Conservation (phyloP, 176 grass and related monocot species). For the Panicum miliaceum region DNA sequence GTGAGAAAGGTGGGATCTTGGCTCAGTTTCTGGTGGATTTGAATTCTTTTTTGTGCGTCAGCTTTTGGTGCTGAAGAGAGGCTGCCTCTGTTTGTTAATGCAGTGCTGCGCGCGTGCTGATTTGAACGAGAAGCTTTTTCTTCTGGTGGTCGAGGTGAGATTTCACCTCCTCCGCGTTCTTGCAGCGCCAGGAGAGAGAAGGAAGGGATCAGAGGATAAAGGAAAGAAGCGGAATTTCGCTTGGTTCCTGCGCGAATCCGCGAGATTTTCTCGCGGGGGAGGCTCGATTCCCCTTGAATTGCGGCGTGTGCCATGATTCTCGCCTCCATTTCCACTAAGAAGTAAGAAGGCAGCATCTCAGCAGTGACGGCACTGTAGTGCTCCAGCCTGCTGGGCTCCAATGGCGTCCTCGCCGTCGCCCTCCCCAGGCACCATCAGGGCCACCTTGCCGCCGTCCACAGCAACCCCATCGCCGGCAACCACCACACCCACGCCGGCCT, state of each 20-base stretch:
- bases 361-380: neutral
- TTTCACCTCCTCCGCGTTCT: constrained; percentile 20
- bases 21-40: constrained; percentile 19
- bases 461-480: constrained; percentile 21
- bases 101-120: constrained; percentile 20
- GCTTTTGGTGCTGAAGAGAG: neutral
- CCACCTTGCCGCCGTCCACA: constrained; percentile 30
- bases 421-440: constrained; percentile 45
- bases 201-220: neutral
- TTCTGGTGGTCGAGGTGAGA: constrained; percentile 31
- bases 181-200: neutral
- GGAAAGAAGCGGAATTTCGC: neutral
- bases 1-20: constrained; percentile 45
- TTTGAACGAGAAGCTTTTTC: constrained; percentile 22
- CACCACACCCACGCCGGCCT: constrained; percentile 11
- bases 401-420: constrained; percentile 77
- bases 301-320: constrained; percentile 26
- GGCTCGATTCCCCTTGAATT: neutral
- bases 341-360: neutral
- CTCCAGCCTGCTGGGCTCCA: constrained; percentile 15
- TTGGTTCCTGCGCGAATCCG: constrained; percentile 36
- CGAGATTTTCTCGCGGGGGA: neutral
- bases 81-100: constrained; percentile 6
- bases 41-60: neutral
- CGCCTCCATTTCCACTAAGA: neutral